These are phyloP conservation scores for Prunella vulgaris DNA, from an alignment of 257 asterid species.

Conservation along the genomic window DNA sequence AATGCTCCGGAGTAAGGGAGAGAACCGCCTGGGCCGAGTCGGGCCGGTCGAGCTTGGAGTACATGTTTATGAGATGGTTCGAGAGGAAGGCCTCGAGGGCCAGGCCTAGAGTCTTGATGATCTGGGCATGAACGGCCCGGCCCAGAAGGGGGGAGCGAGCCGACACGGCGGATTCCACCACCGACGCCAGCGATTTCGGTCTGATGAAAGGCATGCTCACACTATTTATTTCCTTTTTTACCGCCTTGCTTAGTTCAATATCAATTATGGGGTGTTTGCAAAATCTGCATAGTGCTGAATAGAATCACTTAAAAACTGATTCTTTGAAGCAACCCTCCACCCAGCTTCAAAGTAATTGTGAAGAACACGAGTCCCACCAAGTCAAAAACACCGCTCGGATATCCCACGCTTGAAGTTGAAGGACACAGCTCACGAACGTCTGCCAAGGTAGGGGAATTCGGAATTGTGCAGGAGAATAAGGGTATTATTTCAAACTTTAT, in stretches of 20 bases:
- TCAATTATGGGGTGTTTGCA: neutral
- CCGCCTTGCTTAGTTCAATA: too few relatives aligned
- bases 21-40: conserved; percentile 52
- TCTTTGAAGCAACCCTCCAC: neutral
- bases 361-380: too few relatives aligned
- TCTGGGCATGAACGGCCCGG: conserved; percentile 60
- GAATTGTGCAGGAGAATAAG: too few relatives aligned
- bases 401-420: too few relatives aligned
- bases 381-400: too few relatives aligned
- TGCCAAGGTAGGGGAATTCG: too few relatives aligned
- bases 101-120: conserved; percentile 37
- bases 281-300: neutral
- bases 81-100: conserved; percentile 57
- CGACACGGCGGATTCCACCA: conserved; percentile 60
- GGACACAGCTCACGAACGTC: too few relatives aligned
- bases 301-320: neutral
- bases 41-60: conserved; percentile 74
- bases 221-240: too few relatives aligned
- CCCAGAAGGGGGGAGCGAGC: conserved; percentile 51
- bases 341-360: too few relatives aligned
- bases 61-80: conserved; percentile 79
- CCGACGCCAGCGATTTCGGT: conserved; percentile 49
- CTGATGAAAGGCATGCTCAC: conserved; percentile 40
- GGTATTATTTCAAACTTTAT: too few relatives aligned
- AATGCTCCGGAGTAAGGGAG: conserved; percentile 38